Base-by-base conservation (phyloP, 2,329 filamentous ascomycete genomes). In the Biscogniauxia sp. region DNA sequence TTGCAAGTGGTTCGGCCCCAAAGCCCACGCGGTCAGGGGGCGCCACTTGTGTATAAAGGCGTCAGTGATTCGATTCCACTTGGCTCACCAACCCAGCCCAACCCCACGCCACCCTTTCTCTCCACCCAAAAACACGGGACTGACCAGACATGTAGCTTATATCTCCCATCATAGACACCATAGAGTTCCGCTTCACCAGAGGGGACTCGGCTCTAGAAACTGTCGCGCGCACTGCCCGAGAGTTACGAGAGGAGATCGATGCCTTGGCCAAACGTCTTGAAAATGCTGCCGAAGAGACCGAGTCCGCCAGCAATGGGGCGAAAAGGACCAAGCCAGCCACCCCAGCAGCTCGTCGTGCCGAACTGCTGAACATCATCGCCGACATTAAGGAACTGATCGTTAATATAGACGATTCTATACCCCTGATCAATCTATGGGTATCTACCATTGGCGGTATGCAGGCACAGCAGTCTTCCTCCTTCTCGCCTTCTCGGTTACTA, bases 391-490 rank as follows among this genome's bases (percentile, higher is more conserved):
- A 79, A 13, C 78, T 99, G 2, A 82, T 98, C 1, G 78, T 80
- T 11, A 86, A 89, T 8, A 96, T 99, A 63, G 94, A 98, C 73
- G 89, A 95, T 74, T 91, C 94, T 13, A 92, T 98, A 11, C 94
- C 94, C 0, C 80, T 97, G 3, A 89, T 99, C 73, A 97, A 95
- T 69, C 82, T 99, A 26, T 95, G 95, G 58, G 96, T 99, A 66
- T 95, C 92, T 1, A 94, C 93, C 0, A 97, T 94, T 1, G 95
- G 95, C 0, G 93, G 94, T 59, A 96, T 87, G 60, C 80, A 98
- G 28, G 92, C 87, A 2, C 80, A 97, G 37, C 37, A 45, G 26
- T 91, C 93, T 0, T 82, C 90, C 1, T 89, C 89, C 9, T 91
- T 98, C 52, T 98, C 94, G 1, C 94, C 94, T 1, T 97, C 94